These are phyloP conservation scores for Athelia psychrophila DNA, from an alignment of 1,284 basidiomycete species.

Conservation along the genomic window DNA sequence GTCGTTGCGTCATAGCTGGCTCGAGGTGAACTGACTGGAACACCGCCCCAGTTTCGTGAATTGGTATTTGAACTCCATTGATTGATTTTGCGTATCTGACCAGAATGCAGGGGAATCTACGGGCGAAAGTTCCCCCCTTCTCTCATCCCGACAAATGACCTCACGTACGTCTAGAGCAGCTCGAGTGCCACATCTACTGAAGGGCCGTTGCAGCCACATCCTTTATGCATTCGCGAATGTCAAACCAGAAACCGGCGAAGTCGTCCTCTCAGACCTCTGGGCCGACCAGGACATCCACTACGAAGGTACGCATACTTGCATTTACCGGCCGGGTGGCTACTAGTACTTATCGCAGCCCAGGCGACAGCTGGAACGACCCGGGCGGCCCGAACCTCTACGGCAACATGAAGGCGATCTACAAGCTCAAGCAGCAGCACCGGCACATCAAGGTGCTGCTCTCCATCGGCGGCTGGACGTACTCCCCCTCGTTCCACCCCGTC, in stretches of 20 bases:
- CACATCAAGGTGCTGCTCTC: slow-evolving; percentile 85
- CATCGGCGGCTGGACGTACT: slow-evolving; percentile 92
- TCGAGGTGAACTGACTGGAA: slow-evolving; percentile 7
- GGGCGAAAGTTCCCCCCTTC: slow-evolving; percentile 85
- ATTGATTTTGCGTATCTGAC: slow-evolving; percentile 10
- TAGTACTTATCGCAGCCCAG: slow-evolving; percentile 39
- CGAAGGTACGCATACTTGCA: slow-evolving; percentile 22
- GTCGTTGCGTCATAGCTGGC: slow-evolving; percentile 27
- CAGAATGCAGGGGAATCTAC: slow-evolving; percentile 83
- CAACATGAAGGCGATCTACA: slow-evolving; percentile 90
- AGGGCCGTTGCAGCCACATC: slow-evolving; percentile 53
- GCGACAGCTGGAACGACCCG: slow-evolving; percentile 88
- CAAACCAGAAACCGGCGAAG: slow-evolving; percentile 78
- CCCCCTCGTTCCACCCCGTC: slow-evolving; percentile 74
- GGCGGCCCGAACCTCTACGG: slow-evolving; percentile 85
- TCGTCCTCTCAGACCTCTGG: slow-evolving; percentile 89
- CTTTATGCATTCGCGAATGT: slow-evolving; percentile 92
- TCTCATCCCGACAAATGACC: slow-evolving; percentile 73
- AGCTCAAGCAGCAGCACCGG: slow-evolving; percentile 83
- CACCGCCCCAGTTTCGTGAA: slow-evolving; percentile 63
- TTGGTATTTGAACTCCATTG: slow-evolving; percentile 46
- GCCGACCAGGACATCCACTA: slow-evolving; percentile 91
- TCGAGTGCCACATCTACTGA: neutral
- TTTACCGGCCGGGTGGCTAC: slow-evolving; percentile 9
- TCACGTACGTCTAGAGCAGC: slow-evolving; percentile 76